A percentile compares a stretch with the other conserved stretches of the same genome.
Conservation (phyloP, 169 alveolate species). For the Eimeria praecox region DNA sequence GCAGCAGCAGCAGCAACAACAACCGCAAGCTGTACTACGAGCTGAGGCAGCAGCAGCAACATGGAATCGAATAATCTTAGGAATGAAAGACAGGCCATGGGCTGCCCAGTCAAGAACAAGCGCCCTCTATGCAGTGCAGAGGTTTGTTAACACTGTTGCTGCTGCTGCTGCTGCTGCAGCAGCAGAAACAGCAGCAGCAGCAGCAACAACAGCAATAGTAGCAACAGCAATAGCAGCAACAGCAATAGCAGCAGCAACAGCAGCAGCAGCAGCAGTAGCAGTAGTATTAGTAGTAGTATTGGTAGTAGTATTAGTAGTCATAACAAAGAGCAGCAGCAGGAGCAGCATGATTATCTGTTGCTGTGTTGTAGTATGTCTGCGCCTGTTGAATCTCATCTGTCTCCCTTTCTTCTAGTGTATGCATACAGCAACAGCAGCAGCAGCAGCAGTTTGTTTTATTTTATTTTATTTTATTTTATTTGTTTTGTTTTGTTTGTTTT, state of each 20-base stretch:
- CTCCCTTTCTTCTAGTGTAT: too few relatives aligned
- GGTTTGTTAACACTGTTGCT: conserved; percentile 8
- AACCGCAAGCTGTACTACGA: neutral
- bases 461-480: neutral
- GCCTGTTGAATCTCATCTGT: too few relatives aligned
- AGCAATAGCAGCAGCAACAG: neutral
- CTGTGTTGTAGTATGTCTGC: neutral
- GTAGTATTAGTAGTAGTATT: neutral
- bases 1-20: conserved; percentile 26
- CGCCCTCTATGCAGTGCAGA: conserved; percentile 60
- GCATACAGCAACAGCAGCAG: too few relatives aligned
- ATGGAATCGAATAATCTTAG: conserved; percentile 3
- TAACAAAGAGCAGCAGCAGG: neutral
- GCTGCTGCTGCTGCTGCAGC: conserved; percentile 1
- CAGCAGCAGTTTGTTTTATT: too few relatives aligned
- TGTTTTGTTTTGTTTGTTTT: neutral
- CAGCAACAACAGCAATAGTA: neutral
- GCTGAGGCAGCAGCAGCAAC: conserved; percentile 43
- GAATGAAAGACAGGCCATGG: conserved; percentile 53
- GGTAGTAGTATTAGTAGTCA: too few relatives aligned
- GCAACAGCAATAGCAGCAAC: neutral
- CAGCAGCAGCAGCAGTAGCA: neutral
- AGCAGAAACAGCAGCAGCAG: neutral
- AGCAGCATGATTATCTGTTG: neutral
- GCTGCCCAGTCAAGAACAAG: conserved; percentile 49